Evolutionary conservation across 129 eudicot genomes (phyloP).

Genomic region (Flaveria sonorensis): DNA sequence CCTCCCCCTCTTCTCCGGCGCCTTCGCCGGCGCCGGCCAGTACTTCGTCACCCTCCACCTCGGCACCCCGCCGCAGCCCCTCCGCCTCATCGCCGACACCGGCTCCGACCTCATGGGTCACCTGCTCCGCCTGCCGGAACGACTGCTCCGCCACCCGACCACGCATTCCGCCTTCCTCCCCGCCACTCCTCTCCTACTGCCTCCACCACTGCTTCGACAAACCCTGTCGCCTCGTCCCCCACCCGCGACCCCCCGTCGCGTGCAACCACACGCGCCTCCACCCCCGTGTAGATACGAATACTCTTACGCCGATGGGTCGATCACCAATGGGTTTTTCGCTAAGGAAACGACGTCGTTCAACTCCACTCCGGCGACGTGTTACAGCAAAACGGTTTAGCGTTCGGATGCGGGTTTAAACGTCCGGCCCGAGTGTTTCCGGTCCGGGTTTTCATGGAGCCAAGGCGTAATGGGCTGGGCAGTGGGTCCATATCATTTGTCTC

Average conservation of each 20-base stretch:
- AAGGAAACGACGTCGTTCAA: conserved; percentile 61
- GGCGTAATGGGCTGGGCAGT: conserved; percentile 81
- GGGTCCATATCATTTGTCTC: conserved; percentile 65
- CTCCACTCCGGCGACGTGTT: conserved; percentile 41
- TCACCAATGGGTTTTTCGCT: conserved; percentile 55
- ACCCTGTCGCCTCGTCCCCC: conserved; percentile 61
- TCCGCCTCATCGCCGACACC: conserved; percentile 71
- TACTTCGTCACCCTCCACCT: conserved; percentile 65
- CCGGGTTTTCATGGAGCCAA: conserved; percentile 69
- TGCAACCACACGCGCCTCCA: conserved; percentile 65
- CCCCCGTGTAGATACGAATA: conserved; percentile 69
- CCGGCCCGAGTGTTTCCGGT: conserved; percentile 81
- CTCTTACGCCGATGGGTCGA: conserved; percentile 69
- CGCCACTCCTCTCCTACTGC: conserved; percentile 58
- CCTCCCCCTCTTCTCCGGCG: conserved; percentile 70
- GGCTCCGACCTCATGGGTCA: conserved; percentile 83
- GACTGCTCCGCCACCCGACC: conserved; percentile 44
- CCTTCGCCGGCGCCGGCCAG: conserved; percentile 74
- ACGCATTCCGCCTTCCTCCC: conserved; percentile 49
- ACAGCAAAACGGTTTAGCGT: conserved; percentile 40
- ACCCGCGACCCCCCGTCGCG: conserved; percentile 36
- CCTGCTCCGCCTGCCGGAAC: conserved; percentile 64
- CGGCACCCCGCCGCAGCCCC: conserved; percentile 67
- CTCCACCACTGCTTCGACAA: conserved; percentile 61
- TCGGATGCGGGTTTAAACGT: conserved; percentile 63